A percentile compares a stretch with the other conserved stretches of the same genome.
Evolutionary conservation across 495 filamentous ascomycete species (phyloP).

Genomic region (Podospora anserina): DNA sequence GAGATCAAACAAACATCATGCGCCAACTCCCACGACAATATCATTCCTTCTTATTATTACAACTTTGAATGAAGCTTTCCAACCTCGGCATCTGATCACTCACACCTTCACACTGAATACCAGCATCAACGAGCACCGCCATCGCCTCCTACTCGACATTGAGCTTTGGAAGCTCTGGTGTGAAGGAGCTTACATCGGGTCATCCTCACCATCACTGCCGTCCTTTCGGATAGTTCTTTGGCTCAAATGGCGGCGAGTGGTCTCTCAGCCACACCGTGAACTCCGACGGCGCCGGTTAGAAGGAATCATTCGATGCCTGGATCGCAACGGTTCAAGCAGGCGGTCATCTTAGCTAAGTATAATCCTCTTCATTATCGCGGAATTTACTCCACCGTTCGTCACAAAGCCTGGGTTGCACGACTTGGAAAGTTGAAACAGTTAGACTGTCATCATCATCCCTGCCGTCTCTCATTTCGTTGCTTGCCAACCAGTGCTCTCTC

Average conservation of each 20-base stretch:
- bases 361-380: neutral
- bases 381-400: neutral
- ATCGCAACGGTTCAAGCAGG: neutral
- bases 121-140: neutral
- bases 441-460: slow-evolving; percentile 1
- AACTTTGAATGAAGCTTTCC: neutral
- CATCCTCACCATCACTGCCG: neutral
- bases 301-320: neutral
- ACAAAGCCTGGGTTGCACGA: neutral
- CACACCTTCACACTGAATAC: neutral
- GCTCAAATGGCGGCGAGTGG: neutral
- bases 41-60: neutral
- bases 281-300: neutral
- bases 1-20: neutral
- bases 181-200: neutral
- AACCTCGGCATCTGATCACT: neutral
- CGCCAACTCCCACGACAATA: neutral
- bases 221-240: neutral
- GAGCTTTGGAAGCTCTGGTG: neutral
- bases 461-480: neutral
- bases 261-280: slow-evolving; percentile 3
- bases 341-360: neutral
- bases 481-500: neutral
- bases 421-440: slow-evolving; percentile 11
- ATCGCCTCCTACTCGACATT: neutral